Evolutionary conservation across 352 stramenopile genomes (phyloP), one percentile per base, ranked within the genome.

Genomic region (Phytophthora pisi): DNA sequence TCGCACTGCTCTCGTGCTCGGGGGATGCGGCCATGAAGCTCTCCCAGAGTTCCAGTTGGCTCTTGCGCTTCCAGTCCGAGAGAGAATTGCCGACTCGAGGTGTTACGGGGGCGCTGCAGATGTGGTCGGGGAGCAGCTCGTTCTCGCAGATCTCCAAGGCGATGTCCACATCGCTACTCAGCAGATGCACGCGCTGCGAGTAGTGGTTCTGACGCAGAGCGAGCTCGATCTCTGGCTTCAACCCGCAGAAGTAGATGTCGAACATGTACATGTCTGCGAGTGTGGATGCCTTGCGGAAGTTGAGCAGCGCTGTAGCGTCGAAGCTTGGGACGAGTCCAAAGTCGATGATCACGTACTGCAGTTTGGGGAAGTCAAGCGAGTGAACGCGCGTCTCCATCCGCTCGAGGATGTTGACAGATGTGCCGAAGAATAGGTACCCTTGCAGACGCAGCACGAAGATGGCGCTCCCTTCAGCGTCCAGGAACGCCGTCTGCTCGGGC

Each of bases 371-470:
- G n/a, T 89, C 75, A 26, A 89, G 63, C 5, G 69, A 84, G 31
- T 82, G 81, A 57, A 91, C 77, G 5, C 84, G 79, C 20, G 83
- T 91, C 51, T 91, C 81, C 31, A 95, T 92, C 8, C 84, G 78
- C 54, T 91, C 81, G 3, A 93, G 51, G 36, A 95, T 86, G 24
- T 90, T 90, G 6, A 93, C 86, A 7, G 84, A 92, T 7, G 86
- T 95, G 6, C 84, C 87, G 57, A 95, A 95, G 71, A 91, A 95
- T 4, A 95, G 65, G 34, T 93, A 92, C 7, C 87, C 87, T 67
- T 95, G 84, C 1, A 95, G 55, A 49, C 84, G 84, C 51, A 95
- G 56, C 20, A 92, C 75, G 43, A 91, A 95, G 24, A 91, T 88
- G 23, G 85, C 64, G 15, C 72, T 79, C 18, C 84, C 84, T 43